phyloP scores from a whole-genome alignment of 192 early-diverging fungal genomes.

The Backusella circina region DNA sequence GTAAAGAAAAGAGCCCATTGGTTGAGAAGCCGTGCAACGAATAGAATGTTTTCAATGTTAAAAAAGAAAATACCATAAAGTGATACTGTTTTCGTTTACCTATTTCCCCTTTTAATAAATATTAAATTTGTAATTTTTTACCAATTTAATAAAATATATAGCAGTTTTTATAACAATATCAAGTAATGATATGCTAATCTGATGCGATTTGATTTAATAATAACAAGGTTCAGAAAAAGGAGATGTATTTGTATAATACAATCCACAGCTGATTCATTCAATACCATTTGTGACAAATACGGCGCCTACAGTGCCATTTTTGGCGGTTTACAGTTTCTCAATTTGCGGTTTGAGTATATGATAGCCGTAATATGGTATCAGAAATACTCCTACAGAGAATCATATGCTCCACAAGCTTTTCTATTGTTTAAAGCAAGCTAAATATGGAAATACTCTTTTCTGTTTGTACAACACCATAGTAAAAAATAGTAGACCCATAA shows the following conservation, averaged over 20 bases:
- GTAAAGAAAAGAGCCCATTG: too few relatives aligned
- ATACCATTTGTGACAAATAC: slow-evolving; percentile 43
- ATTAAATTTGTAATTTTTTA: too few relatives aligned
- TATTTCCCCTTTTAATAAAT: too few relatives aligned
- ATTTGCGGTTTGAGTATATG: not conserved
- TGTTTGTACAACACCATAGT: not conserved
- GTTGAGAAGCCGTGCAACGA: too few relatives aligned
- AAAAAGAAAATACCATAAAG: too few relatives aligned
- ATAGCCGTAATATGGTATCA: not conserved
- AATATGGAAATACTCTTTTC: not conserved
- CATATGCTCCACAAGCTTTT: not conserved
- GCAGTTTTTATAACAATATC: not conserved
- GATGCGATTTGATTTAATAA: not conserved
- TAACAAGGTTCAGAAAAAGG: not conserved
- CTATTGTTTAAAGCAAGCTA: not conserved
- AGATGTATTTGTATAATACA: slow-evolving; percentile 3
- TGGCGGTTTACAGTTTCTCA: not conserved
- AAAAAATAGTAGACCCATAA: not conserved
- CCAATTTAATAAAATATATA: too few relatives aligned
- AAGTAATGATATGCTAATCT: not conserved
- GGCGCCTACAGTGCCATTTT: not conserved
- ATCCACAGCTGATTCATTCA: slow-evolving; percentile 17
- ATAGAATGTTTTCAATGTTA: too few relatives aligned
- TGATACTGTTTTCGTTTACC: too few relatives aligned
- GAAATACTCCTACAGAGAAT: not conserved